Percentiles rank a stretch among this genome's conserved stretches.
Conservation (phyloP, 345 rosid species). For the Eucalyptus lansdowneana region DNA sequence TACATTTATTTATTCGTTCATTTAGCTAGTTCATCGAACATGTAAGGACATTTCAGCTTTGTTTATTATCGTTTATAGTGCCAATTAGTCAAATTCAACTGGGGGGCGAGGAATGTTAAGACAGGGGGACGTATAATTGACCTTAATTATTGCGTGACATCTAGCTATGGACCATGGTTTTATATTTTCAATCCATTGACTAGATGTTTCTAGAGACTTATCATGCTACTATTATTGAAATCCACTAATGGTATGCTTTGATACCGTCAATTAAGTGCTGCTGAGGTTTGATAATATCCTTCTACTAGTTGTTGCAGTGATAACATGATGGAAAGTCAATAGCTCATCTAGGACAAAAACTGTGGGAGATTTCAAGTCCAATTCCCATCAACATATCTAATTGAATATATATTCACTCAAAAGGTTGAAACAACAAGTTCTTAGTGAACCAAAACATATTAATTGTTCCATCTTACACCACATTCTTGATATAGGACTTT, state of each 20-base stretch:
- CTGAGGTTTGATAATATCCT: neutral
- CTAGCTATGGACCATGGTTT: neutral
- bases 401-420: neutral
- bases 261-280: neutral
- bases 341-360: neutral
- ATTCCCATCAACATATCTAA: neutral
- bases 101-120: neutral
- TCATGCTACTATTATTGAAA: neutral
- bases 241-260: neutral
- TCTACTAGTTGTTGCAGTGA: neutral
- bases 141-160: neutral
- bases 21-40: neutral
- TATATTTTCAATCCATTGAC: neutral
- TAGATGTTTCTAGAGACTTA: neutral
- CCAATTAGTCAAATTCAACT: neutral
- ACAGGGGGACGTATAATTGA: neutral
- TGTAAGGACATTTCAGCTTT: neutral
- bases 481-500: neutral
- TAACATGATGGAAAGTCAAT: accelerated
- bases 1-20: neutral
- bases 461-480: neutral
- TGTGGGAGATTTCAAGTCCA: neutral
- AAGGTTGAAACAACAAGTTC: neutral
- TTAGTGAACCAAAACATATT: neutral
- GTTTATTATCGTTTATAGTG: neutral